phyloP scores from a whole-genome alignment of 257 asterid species.

The Rubia yunnanensis region DNA sequence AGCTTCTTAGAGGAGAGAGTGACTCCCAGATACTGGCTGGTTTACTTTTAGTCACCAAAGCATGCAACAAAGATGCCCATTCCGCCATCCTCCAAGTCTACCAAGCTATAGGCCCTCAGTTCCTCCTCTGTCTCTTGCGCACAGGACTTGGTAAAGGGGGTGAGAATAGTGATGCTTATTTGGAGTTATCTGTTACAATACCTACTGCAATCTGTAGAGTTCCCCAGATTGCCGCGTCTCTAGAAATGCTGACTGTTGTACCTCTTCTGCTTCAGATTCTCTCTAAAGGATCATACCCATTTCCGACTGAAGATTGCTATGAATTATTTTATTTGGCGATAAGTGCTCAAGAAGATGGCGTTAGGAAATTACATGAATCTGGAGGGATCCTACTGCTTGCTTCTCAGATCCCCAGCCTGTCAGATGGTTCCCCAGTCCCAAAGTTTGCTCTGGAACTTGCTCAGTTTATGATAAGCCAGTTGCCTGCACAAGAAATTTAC shows the following conservation, averaged over 20 bases:
- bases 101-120: conserved; percentile 55
- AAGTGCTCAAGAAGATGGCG: conserved; percentile 49
- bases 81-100: conserved; percentile 51
- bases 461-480: conserved; percentile 54
- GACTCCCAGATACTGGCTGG: conserved; percentile 86
- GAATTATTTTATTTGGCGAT: conserved; percentile 63
- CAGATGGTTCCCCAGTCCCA: conserved; percentile 56
- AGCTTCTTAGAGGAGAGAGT: conserved; percentile 53
- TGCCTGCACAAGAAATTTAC: conserved; percentile 48
- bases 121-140: conserved; percentile 65
- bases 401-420: conserved; percentile 44
- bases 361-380: conserved; percentile 35
- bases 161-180: conserved; percentile 47
- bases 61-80: conserved; percentile 56
- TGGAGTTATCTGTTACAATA: conserved; percentile 60
- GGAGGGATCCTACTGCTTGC: conserved; percentile 64
- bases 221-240: conserved; percentile 59
- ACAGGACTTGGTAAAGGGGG: conserved; percentile 49
- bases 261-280: conserved; percentile 49
- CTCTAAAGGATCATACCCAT: conserved; percentile 26
- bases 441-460: conserved; percentile 65
- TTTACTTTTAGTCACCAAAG: conserved; percentile 62
- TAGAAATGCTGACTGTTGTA: conserved; percentile 46
- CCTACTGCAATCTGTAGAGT: conserved; percentile 67
- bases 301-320: conserved; percentile 58